Percentiles rank a stretch among this genome's conserved stretches.
These are phyloP conservation scores for Daldinia decipiens DNA, from an alignment of 495 filamentous ascomycete species.

Conservation along the genomic window DNA sequence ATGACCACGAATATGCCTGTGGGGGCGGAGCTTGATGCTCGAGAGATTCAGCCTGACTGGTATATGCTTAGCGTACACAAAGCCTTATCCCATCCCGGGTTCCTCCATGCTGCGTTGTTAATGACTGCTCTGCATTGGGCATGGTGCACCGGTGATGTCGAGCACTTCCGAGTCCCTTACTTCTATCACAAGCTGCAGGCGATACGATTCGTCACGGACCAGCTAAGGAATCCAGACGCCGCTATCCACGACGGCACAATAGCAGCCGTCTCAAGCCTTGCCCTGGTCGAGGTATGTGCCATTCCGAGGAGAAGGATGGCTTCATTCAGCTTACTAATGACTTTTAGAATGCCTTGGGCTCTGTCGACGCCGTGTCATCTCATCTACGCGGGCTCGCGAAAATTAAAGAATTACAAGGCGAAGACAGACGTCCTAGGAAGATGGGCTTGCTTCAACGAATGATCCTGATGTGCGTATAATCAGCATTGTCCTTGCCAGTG, in stretches of 20 bases:
- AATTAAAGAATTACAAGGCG: slow-evolving; percentile 45
- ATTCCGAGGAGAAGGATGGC: slow-evolving; percentile 4
- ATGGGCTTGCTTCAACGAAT: slow-evolving; percentile 48
- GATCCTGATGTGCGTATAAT: slow-evolving; percentile 43
- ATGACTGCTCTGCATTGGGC: slow-evolving; percentile 50
- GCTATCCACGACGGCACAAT: slow-evolving; percentile 51
- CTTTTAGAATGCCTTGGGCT: slow-evolving; percentile 43
- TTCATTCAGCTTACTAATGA: slow-evolving; percentile 27
- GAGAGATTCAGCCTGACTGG: slow-evolving; percentile 29
- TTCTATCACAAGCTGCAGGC: slow-evolving; percentile 50
- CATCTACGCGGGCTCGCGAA: slow-evolving; percentile 46
- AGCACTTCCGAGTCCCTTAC: slow-evolving; percentile 48
- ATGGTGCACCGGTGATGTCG: slow-evolving; percentile 49
- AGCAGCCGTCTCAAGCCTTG: slow-evolving; percentile 51
- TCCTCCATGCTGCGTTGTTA: slow-evolving; percentile 49
- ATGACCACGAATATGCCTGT: slow-evolving; percentile 13
- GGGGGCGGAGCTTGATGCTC: slow-evolving; percentile 24
- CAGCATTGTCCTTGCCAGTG: slow-evolving; percentile 13
- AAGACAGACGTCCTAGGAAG: slow-evolving; percentile 41
- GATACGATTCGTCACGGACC: slow-evolving; percentile 52
- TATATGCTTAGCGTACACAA: slow-evolving; percentile 43
- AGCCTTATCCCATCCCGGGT: slow-evolving; percentile 50
- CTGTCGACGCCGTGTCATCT: slow-evolving; percentile 44
- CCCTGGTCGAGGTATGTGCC: slow-evolving; percentile 52
- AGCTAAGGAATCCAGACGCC: slow-evolving; percentile 44